Percentiles rank a stretch among this genome's conserved stretches.
Evolutionary conservation across 2,329 filamentous ascomycete genomes (phyloP).

Genomic region (Diaporthe helianthi): DNA sequence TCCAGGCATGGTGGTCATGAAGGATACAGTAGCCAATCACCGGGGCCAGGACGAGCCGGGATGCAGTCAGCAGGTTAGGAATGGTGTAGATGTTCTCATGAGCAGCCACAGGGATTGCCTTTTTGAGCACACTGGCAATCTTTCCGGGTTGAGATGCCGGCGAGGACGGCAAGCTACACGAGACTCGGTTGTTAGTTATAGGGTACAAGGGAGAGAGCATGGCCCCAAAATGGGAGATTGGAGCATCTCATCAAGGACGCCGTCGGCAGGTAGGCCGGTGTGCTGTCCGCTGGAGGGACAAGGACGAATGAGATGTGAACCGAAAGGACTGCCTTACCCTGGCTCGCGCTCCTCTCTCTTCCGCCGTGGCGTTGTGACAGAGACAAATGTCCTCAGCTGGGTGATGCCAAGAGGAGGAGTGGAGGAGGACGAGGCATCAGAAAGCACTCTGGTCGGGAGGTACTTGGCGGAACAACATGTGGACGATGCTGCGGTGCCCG

Average conservation of each 20-base stretch:
- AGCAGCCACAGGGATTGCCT: conserved; percentile 39
- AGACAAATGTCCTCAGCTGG: conserved; percentile 30
- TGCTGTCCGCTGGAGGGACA: neutral
- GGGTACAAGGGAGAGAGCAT: neutral
- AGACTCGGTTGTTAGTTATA: conserved; percentile 17
- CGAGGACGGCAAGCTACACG: conserved; percentile 26
- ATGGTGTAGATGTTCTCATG: conserved; percentile 96
- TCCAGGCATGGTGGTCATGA: conserved; percentile 78
- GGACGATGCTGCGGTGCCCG: neutral
- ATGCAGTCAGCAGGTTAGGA: conserved; percentile 92
- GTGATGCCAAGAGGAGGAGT: neutral
- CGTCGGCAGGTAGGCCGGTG: neutral
- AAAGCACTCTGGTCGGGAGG: conserved; percentile 1
- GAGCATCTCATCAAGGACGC: neutral
- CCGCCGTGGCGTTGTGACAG: conserved; percentile 24
- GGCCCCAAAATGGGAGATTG: neutral
- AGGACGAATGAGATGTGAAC: neutral
- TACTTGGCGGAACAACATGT: neutral
- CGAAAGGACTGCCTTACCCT: conserved; percentile 25
- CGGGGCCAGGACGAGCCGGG: conserved; percentile 82
- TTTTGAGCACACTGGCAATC: conserved; percentile 30
- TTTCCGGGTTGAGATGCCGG: conserved; percentile 14
- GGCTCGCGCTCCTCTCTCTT: conserved; percentile 27
- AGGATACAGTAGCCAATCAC: conserved; percentile 88
- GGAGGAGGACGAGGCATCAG: neutral